Base-by-base conservation (phyloP, 768 basidiomycete species). In the Naganishia friedmannii region DNA sequence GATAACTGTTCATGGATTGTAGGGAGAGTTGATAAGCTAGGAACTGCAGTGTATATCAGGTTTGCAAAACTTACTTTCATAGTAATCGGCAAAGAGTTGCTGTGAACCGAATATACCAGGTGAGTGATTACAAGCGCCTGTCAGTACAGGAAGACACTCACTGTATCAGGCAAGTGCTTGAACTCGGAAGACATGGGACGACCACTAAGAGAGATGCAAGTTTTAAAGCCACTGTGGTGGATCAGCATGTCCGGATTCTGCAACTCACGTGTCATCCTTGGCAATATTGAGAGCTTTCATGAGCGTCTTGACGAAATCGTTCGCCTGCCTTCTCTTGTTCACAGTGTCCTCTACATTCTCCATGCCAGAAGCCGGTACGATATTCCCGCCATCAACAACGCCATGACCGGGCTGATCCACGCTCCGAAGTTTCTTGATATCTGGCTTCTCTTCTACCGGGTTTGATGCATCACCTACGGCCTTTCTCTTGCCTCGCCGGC, bases 241-340 rank as follows among this genome's bases (percentile, higher is more conserved):
- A 39, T 58, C 9, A 29, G 29, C 19, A 17, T 55, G 2, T 32
- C 4, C 29, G 29, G 2, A 15, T 4, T 42, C 42, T 15, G 15
- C 42, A 29, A 55, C 60, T 63, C 42, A 63, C 60, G 31, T 63
- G 46, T 63, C 60, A 45, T 63, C 60, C 19, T 63, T 63, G n/a
- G 60, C 60, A n/a, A 42, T 2, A 15, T 37, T 63, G 12, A 63
- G 34, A 42, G 60, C 60, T 63, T 46, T 63, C 60, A 63, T 45
- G n/a, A 42, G 37, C 60, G 13, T n/a, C 60, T 45, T 63, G 37
- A 63, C 60, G 26, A 63, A 63, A 5, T 63, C 60, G 8, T 29
- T 37, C 19, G 60, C 60, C 26, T 63, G 60, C 60, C 23, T 63
- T 7, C 60, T 42, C 37, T 63, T 23, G 8, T n/a, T 29, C n/a